Base-by-base conservation (phyloP, 805 yeast species). In the Starmerella apicola region DNA sequence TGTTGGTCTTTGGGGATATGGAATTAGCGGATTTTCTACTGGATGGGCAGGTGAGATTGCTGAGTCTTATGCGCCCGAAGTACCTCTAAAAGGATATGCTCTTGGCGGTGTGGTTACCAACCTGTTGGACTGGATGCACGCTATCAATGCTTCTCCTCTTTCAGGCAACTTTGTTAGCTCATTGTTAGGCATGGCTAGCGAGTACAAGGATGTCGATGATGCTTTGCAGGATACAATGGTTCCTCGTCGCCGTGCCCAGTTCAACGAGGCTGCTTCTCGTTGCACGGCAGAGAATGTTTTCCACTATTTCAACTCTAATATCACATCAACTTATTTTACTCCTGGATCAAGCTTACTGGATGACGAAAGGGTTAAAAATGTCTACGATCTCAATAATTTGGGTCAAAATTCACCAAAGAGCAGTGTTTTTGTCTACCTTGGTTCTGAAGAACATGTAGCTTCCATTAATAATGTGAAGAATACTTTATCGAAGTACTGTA, bases 401-500 rank as follows among this genome's bases (percentile, higher is more conserved):
- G 60, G 58, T 13, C 23, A 37, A 23, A 19, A 34, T 7, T 45
- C 46, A 4, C 57, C 59, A 12, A 43, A 39, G 21, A 32, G 40
- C 6, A 53, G 51, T 3, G 4, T 54, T 37, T 49, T 40, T 36
- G 42, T 57, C 13, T 56, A 55, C 46, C 57, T 54, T 24, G 54
- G 55, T 13, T 36, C 37, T 25, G 33, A 39, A 16, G 62, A 58
- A 39, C 51, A 43, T 26, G 42, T 51, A 3, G 49, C 51, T 5
- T 45, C 47, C 15, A 34, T 40, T 3, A 25, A 19, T 2, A 47
- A 39, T 17, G 53, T 54, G 8, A 49, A 45, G 8, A 19, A 17
- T 2, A 33, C 43, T 12, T 46, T 48, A 26, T 37, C 41, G 32
- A 17, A 17, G n/a, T 56, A 49, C 45, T 56, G 60, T 41, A 5